Base-by-base conservation (phyloP, 75 land plant species). In the Cunninghamia lanceolata region DNA sequence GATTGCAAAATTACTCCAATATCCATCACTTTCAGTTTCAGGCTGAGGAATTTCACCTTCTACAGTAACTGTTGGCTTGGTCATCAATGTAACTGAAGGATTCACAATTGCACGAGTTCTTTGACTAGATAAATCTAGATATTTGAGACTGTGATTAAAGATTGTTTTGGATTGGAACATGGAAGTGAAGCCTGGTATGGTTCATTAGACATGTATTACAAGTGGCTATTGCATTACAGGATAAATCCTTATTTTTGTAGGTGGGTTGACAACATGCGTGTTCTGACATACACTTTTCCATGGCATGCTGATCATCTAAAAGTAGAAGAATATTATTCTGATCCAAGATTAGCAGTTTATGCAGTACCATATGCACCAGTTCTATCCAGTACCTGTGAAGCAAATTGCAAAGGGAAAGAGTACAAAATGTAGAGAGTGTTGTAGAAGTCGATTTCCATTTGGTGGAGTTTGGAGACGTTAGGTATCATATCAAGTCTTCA, bases 231-330 rank as follows among this genome's bases (percentile, higher is more conserved):
- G 85, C 95, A 94, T 53, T 98, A 94, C 84, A 95, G 92, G 88
- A 94, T 98, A 53, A 98, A 99, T 87, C 99, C 99, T 46, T 98
- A 87, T 85, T 98, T 98, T 86, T 98, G 99, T 88, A 91, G 99
- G 89, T 98, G 99, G 99, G 97, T 99, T 86, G 97, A 96, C 68
- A 89, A 93, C 84, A 98, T 98, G 99, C 95, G 99, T 47, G 93
- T 96, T 59, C 84, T 96, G 86, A 90, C 99, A 21, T 98, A 98
- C 86, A 98, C 99, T 8, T 94, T 95, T 70, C 99, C 99, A 8
- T 98, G 98, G 97, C 99, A 99, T 79, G 99, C 99, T 80, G 94
- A 94, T 88, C 99, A 98, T 93, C 96, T 96, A 74, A 96, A 95
- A 86, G 88, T 97, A 34, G 99, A 98, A 84, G 99, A 94, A 86